Conservation (phyloP, 2,329 filamentous ascomycete species). For the Aspergillus brasiliensis region DNA sequence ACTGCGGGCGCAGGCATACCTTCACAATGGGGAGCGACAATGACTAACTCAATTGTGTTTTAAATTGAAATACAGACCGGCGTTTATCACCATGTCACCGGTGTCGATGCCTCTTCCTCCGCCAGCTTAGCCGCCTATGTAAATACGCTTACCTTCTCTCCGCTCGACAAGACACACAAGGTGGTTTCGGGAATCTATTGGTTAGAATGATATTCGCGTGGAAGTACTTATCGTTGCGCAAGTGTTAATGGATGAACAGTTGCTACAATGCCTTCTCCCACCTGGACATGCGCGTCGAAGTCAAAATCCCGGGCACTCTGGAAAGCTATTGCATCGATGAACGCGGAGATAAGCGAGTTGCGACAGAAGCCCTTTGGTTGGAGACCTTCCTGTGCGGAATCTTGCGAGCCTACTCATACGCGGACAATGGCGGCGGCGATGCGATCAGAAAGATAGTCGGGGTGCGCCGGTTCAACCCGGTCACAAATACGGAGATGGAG, state of each 20-base stretch:
- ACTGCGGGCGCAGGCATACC: not conserved
- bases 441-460: conserved; percentile 96
- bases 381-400: conserved; percentile 98
- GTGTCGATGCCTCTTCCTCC: conserved; percentile 94
- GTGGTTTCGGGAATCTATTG: conserved; percentile 94
- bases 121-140: conserved; percentile 97
- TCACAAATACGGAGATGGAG: conserved; percentile 97
- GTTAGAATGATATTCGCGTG: conserved; percentile 50
- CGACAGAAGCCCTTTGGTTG: conserved; percentile 92
- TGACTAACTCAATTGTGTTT: conserved; percentile 1
- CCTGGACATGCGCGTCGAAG: conserved; percentile 96
- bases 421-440: conserved; percentile 91
- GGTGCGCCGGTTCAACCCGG: conserved; percentile 94
- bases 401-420: conserved; percentile 91
- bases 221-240: not conserved
- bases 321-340: conserved; percentile 98
- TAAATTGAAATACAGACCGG: conserved; percentile 64
- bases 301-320: conserved; percentile 93
- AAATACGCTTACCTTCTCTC: conserved; percentile 92
- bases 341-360: conserved; percentile 88
- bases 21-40: not conserved
- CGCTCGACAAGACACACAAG: conserved; percentile 80
- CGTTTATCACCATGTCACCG: conserved; percentile 96
- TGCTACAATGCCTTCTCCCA: conserved; percentile 99
- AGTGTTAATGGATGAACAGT: conserved; percentile 42